phyloP scores from a whole-genome alignment of 2,329 filamentous ascomycete species.

The Phyllosticta citribraziliensis region DNA sequence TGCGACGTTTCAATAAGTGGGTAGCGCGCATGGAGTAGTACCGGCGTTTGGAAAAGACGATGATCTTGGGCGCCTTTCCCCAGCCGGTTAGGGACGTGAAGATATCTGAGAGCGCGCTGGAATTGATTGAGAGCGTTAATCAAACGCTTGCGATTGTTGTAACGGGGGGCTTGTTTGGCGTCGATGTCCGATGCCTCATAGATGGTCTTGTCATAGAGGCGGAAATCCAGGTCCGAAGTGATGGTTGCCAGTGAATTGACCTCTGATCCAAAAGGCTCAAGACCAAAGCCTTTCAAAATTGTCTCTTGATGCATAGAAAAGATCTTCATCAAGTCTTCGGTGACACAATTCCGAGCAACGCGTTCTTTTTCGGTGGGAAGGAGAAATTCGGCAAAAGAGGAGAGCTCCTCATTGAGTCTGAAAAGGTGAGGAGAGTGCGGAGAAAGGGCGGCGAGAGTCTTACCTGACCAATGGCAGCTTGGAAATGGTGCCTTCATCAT shows the following conservation, averaged over 20 bases:
- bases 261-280: constrained; percentile 45
- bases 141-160: background rate
- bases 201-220: constrained; percentile 19
- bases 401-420: constrained; percentile 36
- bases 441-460: background rate
- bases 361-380: constrained; percentile 35
- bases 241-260: constrained; percentile 42
- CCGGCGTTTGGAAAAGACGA: background rate
- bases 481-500: background rate
- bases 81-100: background rate
- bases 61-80: background rate
- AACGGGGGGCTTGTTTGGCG: background rate
- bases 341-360: constrained; percentile 25
- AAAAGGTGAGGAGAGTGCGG: background rate
- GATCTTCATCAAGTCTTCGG: constrained; percentile 14
- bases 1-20: constrained; percentile 37
- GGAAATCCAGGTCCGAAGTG: constrained; percentile 46
- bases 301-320: background rate
- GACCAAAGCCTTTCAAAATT: constrained; percentile 8
- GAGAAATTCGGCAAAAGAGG: constrained; percentile 35
- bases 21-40: constrained; percentile 19
- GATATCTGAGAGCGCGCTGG: background rate
- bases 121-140: background rate
- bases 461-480: background rate
- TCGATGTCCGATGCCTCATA: background rate